Conservation (phyloP, 2,329 filamentous ascomycete genomes). For the Eutypella sp. region DNA sequence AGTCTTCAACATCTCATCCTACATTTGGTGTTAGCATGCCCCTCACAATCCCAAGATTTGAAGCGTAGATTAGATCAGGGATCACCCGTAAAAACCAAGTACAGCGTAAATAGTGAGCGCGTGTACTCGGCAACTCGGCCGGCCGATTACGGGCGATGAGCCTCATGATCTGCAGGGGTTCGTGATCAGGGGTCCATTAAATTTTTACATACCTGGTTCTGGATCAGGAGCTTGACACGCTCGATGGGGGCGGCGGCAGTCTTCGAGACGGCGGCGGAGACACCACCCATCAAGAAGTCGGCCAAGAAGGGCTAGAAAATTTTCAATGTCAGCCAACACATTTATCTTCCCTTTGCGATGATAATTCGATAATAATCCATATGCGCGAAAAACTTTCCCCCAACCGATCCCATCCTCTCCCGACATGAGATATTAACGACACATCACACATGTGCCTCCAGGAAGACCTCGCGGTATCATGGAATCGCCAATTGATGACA, state of each 20-base stretch:
- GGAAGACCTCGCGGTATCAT: conserved; percentile 12
- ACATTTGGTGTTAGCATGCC: conserved; percentile 28
- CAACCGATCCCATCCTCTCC: background rate
- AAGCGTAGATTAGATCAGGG: no score
- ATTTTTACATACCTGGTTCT: conserved; percentile 96
- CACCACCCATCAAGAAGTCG: conserved; percentile 82
- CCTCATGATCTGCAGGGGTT: background rate
- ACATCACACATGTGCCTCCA: background rate
- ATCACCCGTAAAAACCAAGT: no score
- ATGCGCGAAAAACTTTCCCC: conserved; percentile 1
- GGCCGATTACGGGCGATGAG: background rate
- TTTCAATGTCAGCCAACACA: conserved; percentile 6
- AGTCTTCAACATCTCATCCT: conserved; percentile 99
- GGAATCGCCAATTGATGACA: conserved; percentile 16
- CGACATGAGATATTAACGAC: background rate
- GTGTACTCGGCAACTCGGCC: background rate
- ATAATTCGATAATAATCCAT: conserved; percentile 33
- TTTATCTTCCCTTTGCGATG: no score
- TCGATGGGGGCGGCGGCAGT: conserved; percentile 99
- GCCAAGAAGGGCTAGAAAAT: conserved; percentile 32
- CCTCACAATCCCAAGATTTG: no score
- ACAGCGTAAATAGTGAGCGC: no score
- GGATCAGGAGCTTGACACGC: conserved; percentile 99
- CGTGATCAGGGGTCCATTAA: conserved; percentile 3
- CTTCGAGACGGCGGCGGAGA: conserved; percentile 99